Evolutionary conservation across 306 rosid species (phyloP).

Genomic region (Vigna angularis): DNA sequence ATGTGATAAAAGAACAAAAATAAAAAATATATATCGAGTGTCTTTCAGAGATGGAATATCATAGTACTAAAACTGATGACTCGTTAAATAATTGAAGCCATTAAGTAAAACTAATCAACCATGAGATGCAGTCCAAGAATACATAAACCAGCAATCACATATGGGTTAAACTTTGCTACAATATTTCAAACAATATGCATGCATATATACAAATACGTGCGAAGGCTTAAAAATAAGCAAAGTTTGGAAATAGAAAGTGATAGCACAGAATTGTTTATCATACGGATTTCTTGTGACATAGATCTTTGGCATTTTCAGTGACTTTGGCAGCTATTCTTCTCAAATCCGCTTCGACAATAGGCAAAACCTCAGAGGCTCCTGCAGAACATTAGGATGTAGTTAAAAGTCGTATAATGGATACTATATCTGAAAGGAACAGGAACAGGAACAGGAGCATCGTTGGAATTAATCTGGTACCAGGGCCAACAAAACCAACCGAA

Average conservation of each 20-base stretch:
- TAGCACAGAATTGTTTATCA: background rate
- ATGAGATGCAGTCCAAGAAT: background rate
- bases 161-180: too few relatives aligned
- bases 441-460: too few relatives aligned
- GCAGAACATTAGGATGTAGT: background rate
- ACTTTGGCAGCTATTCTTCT: slow-evolving; percentile 49
- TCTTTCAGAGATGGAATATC: too few relatives aligned
- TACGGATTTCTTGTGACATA: slow-evolving; percentile 62
- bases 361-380: slow-evolving; percentile 67
- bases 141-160: too few relatives aligned
- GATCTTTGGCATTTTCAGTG: slow-evolving; percentile 46
- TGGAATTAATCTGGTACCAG: slow-evolving; percentile 47
- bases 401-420: too few relatives aligned
- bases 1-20: too few relatives aligned
- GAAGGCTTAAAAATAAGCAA: background rate
- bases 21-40: too few relatives aligned
- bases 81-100: background rate
- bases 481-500: slow-evolving; percentile 69
- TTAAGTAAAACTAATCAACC: background rate
- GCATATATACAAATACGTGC: background rate
- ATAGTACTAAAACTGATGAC: too few relatives aligned
- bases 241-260: background rate
- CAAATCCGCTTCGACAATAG: slow-evolving; percentile 63
- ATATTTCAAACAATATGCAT: background rate
- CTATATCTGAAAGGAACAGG: too few relatives aligned